These are phyloP conservation scores for Cyphellophora europaea DNA, from an alignment of 2,329 filamentous ascomycete species.

Conservation along the genomic window DNA sequence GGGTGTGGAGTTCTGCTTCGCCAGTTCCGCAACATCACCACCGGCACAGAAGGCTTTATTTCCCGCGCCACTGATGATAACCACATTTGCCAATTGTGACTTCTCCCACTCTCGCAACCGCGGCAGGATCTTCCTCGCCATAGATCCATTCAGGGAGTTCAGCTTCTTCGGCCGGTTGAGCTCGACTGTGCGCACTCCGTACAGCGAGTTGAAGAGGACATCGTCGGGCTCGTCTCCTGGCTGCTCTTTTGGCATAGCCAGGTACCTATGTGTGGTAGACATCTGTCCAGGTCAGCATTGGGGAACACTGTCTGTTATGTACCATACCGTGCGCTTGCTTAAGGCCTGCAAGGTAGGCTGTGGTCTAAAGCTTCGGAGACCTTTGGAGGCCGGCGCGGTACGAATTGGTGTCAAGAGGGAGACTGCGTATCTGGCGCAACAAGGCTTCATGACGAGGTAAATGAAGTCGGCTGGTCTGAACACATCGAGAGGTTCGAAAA, in stretches of 20 bases:
- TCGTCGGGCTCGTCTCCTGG: conserved; percentile 71
- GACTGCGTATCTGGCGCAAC: conserved; percentile 16
- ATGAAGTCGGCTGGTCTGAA: no score
- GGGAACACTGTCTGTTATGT: not conserved
- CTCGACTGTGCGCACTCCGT: conserved; percentile 83
- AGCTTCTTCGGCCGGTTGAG: conserved; percentile 88
- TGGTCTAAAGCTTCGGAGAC: conserved; percentile 5
- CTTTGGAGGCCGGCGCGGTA: no score
- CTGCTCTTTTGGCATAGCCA: conserved; percentile 39
- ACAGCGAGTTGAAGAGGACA: conserved; percentile 82
- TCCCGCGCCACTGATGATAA: conserved; percentile 86
- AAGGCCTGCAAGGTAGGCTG: conserved; percentile 4
- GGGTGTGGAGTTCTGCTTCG: conserved; percentile 58
- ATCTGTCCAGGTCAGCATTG: conserved; percentile 31
- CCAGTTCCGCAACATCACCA: conserved; percentile 78
- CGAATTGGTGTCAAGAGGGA: conserved; percentile 10
- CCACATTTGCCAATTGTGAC: conserved; percentile 84
- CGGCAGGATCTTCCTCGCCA: conserved; percentile 90
- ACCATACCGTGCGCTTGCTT: conserved; percentile 10
- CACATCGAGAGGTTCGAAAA: no score
- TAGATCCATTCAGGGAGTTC: conserved; percentile 87
- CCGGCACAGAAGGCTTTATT: conserved; percentile 83
- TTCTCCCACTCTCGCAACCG: conserved; percentile 88
- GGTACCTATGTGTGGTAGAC: conserved; percentile 23
- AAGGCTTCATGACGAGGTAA: conserved; percentile 16